Conservation (phyloP, 495 filamentous ascomycete genomes). For the Pyrenula aspistea region DNA sequence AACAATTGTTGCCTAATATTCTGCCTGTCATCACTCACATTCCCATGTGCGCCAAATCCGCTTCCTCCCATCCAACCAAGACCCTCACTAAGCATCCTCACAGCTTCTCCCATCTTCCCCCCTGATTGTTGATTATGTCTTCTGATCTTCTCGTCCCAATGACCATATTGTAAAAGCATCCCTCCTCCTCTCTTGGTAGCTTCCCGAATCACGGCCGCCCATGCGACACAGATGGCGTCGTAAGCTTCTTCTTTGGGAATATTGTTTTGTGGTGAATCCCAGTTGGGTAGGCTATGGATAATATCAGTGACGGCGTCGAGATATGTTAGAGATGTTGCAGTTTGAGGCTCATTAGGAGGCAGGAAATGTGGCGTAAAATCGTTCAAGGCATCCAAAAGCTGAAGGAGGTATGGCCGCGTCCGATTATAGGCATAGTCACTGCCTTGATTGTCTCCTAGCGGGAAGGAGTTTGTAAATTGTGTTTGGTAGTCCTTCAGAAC, state of each 20-base stretch:
- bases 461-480: constrained; percentile 66
- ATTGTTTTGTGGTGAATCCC: constrained; percentile 74
- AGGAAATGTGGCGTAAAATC: constrained; percentile 95
- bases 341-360: constrained; percentile 76
- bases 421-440: constrained; percentile 94
- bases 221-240: constrained; percentile 88
- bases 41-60: constrained; percentile 30
- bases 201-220: constrained; percentile 84
- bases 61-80: constrained; percentile 64
- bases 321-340: constrained; percentile 66
- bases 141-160: constrained; percentile 80
- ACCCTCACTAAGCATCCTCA: constrained; percentile 60
- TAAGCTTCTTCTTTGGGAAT: constrained; percentile 89
- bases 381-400: constrained; percentile 76
- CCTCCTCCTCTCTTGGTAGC: constrained; percentile 85
- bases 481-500: constrained; percentile 75
- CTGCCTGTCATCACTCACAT: constrained; percentile 34
- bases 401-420: constrained; percentile 66
- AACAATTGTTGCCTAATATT: constrained; percentile 72
- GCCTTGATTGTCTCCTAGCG: constrained; percentile 66
- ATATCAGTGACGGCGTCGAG: constrained; percentile 82
- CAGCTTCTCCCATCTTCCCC: constrained; percentile 70
- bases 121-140: constrained; percentile 84
- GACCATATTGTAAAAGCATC: constrained; percentile 78
- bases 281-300: constrained; percentile 78